Conservation (phyloP, 1,284 basidiomycete species). For the Meira miltonrushii region DNA sequence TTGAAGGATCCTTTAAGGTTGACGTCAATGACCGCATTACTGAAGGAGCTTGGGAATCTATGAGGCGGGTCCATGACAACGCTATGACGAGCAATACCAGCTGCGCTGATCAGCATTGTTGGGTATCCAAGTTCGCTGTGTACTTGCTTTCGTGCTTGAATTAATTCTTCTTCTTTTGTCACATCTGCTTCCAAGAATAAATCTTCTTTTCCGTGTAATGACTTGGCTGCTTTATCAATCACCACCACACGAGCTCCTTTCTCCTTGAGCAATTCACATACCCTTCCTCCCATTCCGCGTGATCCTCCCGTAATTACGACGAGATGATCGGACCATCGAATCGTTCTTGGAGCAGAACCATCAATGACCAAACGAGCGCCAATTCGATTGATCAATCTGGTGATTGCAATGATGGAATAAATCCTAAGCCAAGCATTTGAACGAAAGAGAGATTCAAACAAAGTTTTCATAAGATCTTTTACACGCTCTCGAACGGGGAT, state of each 20-base stretch:
- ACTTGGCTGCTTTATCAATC: constrained; percentile 27
- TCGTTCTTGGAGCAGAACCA: constrained; percentile 14
- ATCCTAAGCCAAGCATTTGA: constrained; percentile 6
- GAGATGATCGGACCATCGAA: constrained; percentile 30
- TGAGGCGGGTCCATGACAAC: constrained; percentile 33
- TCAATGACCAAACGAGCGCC: constrained; percentile 28
- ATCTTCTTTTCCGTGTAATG: constrained; percentile 26
- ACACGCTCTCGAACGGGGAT: no score
- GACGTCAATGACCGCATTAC: constrained; percentile 28
- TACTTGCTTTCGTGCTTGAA: constrained; percentile 22
- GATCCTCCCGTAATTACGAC: constrained; percentile 37
- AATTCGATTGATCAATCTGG: constrained; percentile 28
- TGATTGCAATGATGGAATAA: constrained; percentile 20
- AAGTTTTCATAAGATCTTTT: no score
- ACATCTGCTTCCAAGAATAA: constrained; percentile 32
- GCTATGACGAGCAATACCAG: constrained; percentile 28
- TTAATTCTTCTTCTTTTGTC: constrained; percentile 29
- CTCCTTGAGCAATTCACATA: constrained; percentile 20
- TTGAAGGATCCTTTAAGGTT: constrained; percentile 32
- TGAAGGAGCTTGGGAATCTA: constrained; percentile 22
- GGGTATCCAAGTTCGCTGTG: constrained; percentile 24
- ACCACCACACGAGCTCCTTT: constrained; percentile 33
- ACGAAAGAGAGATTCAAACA: background rate
- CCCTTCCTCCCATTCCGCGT: constrained; percentile 32
- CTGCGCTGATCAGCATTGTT: constrained; percentile 31